Base-by-base conservation (phyloP, 2,329 filamentous ascomycete species). In the Nothophaeocryptopus gaeumannii region DNA sequence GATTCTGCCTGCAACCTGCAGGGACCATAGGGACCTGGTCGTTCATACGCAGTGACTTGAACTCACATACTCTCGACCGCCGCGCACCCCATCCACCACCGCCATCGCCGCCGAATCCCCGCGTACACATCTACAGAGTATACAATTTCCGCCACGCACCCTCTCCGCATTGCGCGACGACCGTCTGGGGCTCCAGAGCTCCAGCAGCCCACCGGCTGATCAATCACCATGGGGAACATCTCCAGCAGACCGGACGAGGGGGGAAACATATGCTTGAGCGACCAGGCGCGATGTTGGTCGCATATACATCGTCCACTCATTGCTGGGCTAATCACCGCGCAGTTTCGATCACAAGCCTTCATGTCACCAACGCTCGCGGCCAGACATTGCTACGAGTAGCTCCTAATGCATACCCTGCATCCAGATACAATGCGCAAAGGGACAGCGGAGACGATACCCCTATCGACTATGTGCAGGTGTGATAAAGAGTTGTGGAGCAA, bases 401-500 rank as follows among this genome's bases (percentile, higher is more conserved):
- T 56, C 92, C 93, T 54, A 96, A 96, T 77, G 79, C 85, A 60
- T 97, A 88, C 66, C 93, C 93, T 58, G 88, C 91, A 35, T 86
- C 84, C 49, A 83, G 85, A 75, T 82, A 93, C 67, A 79, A 77
- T 59, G 88, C 84, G 40, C 85, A 81, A 65, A 84, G 88, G 64
- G 83, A 90, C 35, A 14, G 77, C 16, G 84, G 85, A 62, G 92
- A 99, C 67, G 82, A 82, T 55, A 77, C 78, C 47, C 84, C 88
- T 7, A 78, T 96, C 58, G 92, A 97, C 74, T 99, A 89, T 73
- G 82, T 99, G 37, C 92, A 96, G 83, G 91, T 95, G 76, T 56
- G 74, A 70, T 40, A 37, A 32, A 4, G 8, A 10, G 20, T 30
- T 31, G n/a, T 26, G 20, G 20, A 26, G 7, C 7, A 7, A 26